Evolutionary conservation across 139 green algal genomes (phyloP).

Genomic region (Coelastrella sp.): DNA sequence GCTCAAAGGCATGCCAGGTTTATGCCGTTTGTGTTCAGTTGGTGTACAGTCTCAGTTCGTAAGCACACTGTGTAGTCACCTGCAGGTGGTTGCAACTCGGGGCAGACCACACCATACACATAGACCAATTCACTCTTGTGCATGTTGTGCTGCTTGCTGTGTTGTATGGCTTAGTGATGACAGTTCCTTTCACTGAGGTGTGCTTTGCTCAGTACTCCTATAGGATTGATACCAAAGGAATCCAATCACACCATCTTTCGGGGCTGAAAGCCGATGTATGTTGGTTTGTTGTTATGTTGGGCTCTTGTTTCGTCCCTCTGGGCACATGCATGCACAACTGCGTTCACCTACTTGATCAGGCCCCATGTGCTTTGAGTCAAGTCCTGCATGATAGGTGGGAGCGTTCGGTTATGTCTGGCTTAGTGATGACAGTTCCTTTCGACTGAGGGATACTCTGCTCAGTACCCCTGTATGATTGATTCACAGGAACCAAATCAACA

Average conservation of each 20-base stretch:
- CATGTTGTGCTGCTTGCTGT: neutral
- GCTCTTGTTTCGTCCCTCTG: too few species aligned
- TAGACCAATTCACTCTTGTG: too few species aligned
- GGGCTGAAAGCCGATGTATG: constrained; percentile 22
- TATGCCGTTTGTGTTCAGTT: neutral
- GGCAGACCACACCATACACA: too few species aligned
- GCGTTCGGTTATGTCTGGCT: neutral
- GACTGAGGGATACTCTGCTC: constrained; percentile 28
- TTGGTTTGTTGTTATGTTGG: too few species aligned
- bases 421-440: constrained; percentile 46
- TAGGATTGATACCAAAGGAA: constrained; percentile 36
- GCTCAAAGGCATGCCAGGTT: neutral
- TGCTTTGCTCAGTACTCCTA: constrained; percentile 16
- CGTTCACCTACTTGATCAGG: too few species aligned
- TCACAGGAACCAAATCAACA: constrained; percentile 37
- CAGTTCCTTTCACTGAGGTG: constrained; percentile 37
- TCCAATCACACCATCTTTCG: constrained; percentile 48
- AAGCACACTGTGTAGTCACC: neutral
- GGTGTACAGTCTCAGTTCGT: neutral
- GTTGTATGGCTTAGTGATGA: constrained; percentile 34
- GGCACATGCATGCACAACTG: too few species aligned
- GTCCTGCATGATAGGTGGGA: too few species aligned
- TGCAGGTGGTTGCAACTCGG: too few species aligned
- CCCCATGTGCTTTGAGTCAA: too few species aligned
- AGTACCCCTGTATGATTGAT: constrained; percentile 19